phyloP scores from a whole-genome alignment of 768 basidiomycete species.

The Trametes villosa region DNA sequence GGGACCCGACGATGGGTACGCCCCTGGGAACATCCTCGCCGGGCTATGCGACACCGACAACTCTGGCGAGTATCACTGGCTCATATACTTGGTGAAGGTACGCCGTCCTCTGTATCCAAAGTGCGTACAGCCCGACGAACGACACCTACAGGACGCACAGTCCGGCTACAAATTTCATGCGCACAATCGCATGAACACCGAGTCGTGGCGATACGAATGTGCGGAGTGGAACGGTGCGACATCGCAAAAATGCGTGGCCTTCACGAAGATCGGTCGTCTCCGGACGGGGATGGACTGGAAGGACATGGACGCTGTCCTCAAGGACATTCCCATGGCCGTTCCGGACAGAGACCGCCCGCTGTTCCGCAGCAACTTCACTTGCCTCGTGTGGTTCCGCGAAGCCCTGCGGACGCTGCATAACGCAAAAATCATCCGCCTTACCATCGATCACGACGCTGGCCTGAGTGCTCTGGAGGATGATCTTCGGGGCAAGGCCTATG shows the following conservation, averaged over 20 bases:
- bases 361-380: background rate
- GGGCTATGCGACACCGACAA: too few relatives aligned
- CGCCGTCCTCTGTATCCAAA: background rate
- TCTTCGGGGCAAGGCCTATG: too few relatives aligned
- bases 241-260: background rate
- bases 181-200: background rate
- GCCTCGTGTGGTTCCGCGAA: slow-evolving; percentile 1
- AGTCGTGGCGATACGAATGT: background rate
- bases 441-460: too few relatives aligned
- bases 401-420: background rate
- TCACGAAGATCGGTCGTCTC: background rate
- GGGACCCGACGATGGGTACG: too few relatives aligned
- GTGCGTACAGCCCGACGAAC: background rate
- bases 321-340: background rate
- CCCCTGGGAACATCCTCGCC: too few relatives aligned
- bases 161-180: background rate
- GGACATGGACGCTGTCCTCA: background rate
- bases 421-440: too few relatives aligned
- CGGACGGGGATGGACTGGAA: background rate
- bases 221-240: background rate
- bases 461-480: too few relatives aligned
- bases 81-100: background rate
- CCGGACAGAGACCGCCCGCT: background rate
- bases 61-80: too few relatives aligned
- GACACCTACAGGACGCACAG: too few relatives aligned